A percentile compares a stretch with the other conserved stretches of the same genome.
Evolutionary conservation across 768 basidiomycete species (phyloP).

Genomic region (Russula sp.): DNA sequence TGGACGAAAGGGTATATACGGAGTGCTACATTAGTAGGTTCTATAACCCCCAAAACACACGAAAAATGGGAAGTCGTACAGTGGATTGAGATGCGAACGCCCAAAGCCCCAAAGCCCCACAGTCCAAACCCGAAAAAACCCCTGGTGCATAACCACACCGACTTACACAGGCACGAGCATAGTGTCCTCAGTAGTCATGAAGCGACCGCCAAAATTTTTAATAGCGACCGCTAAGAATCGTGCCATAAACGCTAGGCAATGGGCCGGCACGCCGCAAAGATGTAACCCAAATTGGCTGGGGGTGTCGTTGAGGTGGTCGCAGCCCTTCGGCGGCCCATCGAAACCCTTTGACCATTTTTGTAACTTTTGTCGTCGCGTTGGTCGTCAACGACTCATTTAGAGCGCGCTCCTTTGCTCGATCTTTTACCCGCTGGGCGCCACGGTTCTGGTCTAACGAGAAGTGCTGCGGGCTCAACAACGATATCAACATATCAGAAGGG

Average conservation of each 20-base stretch:
- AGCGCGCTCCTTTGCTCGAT: neutral
- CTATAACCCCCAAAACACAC: neutral
- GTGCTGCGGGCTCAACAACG: neutral
- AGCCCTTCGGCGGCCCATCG: neutral
- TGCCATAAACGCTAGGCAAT: neutral
- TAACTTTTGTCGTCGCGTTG: no score
- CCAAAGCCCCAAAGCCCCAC: neutral
- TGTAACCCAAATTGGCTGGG: neutral
- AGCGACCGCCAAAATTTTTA: neutral
- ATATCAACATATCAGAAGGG: neutral
- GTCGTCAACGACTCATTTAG: no score
- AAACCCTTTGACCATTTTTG: no score
- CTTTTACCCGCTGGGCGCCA: neutral
- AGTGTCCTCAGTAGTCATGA: neutral
- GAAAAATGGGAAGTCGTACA: neutral
- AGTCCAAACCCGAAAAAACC: neutral
- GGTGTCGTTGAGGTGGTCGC: neutral
- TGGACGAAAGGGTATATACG: neutral
- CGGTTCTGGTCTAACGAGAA: neutral
- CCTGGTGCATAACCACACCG: neutral
- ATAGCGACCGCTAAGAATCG: neutral
- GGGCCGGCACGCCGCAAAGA: neutral
- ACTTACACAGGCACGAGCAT: neutral
- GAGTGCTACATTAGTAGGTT: neutral
- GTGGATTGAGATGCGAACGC: neutral